These are phyloP conservation scores for Trametes pubescens DNA, from an alignment of 1,284 basidiomycete genomes.

Conservation along the genomic window DNA sequence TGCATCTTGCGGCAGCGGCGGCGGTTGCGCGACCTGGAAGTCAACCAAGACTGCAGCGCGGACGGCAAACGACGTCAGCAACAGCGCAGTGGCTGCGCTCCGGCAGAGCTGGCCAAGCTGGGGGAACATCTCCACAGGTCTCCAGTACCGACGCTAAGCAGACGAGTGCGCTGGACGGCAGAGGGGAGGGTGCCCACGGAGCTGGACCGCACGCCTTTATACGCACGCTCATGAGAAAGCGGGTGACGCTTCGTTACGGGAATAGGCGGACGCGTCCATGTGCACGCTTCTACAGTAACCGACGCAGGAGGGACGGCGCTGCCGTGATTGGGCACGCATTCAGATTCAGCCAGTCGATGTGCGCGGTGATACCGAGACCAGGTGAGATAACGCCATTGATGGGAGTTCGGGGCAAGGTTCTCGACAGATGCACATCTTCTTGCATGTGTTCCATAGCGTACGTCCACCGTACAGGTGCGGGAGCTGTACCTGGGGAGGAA, in stretches of 20 bases:
- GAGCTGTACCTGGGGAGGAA: slow-evolving; percentile 10
- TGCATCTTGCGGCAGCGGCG: slow-evolving; percentile 62
- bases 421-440: slow-evolving; percentile 9
- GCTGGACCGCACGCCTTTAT: slow-evolving; percentile 8
- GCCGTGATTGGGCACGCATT: slow-evolving; percentile 14
- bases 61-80: slow-evolving; percentile 28
- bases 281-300: slow-evolving; percentile 10
- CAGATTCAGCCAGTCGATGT: neutral
- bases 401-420: slow-evolving; percentile 2
- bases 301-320: slow-evolving; percentile 3
- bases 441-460: neutral
- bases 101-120: slow-evolving; percentile 15
- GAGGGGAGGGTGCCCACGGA: neutral
- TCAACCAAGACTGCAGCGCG: slow-evolving; percentile 61
- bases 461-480: neutral
- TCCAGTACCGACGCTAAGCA: neutral
- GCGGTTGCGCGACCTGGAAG: slow-evolving; percentile 79
- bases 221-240: slow-evolving; percentile 20
- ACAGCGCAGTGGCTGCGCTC: slow-evolving; percentile 28
- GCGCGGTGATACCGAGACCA: slow-evolving; percentile 5
- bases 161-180: neutral
- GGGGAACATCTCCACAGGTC: slow-evolving; percentile 22
- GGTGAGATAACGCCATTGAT: slow-evolving; percentile 20
- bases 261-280: slow-evolving; percentile 16
- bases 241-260: slow-evolving; percentile 12